These are phyloP conservation scores for Caloboletus firmus DNA, from an alignment of 1,284 basidiomycete genomes.

Conservation along the genomic window DNA sequence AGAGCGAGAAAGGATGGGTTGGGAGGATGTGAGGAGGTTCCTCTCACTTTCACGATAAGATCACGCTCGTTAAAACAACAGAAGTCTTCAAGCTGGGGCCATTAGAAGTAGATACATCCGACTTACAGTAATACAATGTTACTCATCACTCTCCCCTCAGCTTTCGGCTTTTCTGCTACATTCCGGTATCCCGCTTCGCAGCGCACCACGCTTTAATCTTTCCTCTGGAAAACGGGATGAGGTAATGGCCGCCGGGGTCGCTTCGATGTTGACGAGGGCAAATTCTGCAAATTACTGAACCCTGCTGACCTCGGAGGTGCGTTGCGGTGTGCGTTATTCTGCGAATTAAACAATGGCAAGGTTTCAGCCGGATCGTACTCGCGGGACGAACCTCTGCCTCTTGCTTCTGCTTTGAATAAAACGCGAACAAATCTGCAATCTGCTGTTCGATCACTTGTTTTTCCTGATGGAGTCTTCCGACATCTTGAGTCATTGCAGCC, in stretches of 20 bases:
- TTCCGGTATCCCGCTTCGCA: not conserved
- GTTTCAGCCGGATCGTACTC: not conserved
- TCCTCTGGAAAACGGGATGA: constrained; percentile 33
- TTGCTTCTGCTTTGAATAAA: constrained; percentile 69
- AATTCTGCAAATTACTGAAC: constrained; percentile 32
- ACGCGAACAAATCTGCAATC: constrained; percentile 70
- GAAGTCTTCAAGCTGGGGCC: not conserved
- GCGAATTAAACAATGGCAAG: not conserved
- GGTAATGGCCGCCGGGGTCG: constrained; percentile 33
- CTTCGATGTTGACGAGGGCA: constrained; percentile 24
- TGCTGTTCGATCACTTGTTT: constrained; percentile 72
- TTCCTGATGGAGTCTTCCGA: constrained; percentile 70
- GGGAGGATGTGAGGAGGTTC: constrained; percentile 53
- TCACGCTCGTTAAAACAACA: not conserved
- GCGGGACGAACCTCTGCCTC: constrained; percentile 36
- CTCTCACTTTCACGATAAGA: constrained; percentile 28
- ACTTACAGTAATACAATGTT: constrained; percentile 16
- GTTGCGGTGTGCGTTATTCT: constrained; percentile 31
- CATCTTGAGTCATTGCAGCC: constrained; percentile 70
- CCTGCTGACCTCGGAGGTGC: constrained; percentile 22
- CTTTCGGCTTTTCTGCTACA: not conserved
- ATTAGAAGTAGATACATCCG: constrained; percentile 10
- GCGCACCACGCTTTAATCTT: constrained; percentile 9
- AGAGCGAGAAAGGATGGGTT: constrained; percentile 76
- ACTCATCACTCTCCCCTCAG: not conserved